phyloP scores from a whole-genome alignment of 495 filamentous ascomycete genomes.

The Hypoxylon fragiforme region DNA sequence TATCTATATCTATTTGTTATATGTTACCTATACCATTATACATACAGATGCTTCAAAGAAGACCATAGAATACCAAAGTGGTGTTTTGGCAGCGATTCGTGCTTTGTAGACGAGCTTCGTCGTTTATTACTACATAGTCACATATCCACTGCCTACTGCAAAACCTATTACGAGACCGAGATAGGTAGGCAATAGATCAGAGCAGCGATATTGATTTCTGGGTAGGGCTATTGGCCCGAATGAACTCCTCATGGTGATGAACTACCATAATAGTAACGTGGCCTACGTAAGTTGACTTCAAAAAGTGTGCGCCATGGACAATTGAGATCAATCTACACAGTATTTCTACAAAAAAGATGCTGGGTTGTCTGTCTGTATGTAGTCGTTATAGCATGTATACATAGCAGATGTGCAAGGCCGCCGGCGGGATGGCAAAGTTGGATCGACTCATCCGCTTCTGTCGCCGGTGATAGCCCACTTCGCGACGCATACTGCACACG shows the following conservation, averaged over 20 bases:
- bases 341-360: constrained; percentile 11
- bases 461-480: neutral
- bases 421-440: constrained; percentile 28
- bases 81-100: too few relatives aligned
- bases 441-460: constrained; percentile 28
- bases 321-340: too few relatives aligned
- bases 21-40: too few relatives aligned
- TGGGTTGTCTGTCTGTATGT: too few relatives aligned
- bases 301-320: constrained; percentile 18
- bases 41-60: too few relatives aligned
- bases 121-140: too few relatives aligned
- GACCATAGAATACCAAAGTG: too few relatives aligned
- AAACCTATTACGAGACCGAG: too few relatives aligned
- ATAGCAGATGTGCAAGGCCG: constrained; percentile 14
- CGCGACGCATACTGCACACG: constrained; percentile 16
- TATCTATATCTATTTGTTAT: too few relatives aligned
- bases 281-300: constrained; percentile 33
- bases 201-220: constrained; percentile 25
- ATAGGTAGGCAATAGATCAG: too few relatives aligned
- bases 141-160: too few relatives aligned
- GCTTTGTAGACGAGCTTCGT: too few relatives aligned
- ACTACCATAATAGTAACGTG: constrained; percentile 18
- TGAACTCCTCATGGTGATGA: constrained; percentile 23
- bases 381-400: constrained; percentile 16
- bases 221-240: constrained; percentile 17